A percentile compares a stretch with the other conserved stretches of the same genome.
These are phyloP conservation scores for Tuber calosporum DNA, from an alignment of 495 filamentous ascomycete genomes.

Conservation along the genomic window DNA sequence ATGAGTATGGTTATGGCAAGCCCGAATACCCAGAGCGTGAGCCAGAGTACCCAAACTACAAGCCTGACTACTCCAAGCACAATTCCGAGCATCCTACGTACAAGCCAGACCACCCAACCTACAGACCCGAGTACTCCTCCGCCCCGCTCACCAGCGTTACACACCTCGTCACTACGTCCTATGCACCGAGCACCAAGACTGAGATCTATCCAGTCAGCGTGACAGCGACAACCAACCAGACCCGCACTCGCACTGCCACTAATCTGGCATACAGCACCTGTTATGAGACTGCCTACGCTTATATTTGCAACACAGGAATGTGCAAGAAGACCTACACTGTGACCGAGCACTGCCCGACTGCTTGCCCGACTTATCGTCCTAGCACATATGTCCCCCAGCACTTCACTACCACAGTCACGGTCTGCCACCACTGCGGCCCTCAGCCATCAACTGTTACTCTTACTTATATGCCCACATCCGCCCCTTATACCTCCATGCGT, in stretches of 20 bases:
- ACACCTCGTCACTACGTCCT: conserved; percentile 15
- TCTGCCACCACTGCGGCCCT: conserved; percentile 34
- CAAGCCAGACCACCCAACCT: conserved; percentile 4
- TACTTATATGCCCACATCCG: conserved; percentile 25
- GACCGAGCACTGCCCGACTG: conserved; percentile 33
- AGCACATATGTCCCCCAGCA: conserved; percentile 29
- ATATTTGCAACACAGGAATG: conserved; percentile 30
- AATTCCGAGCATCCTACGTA: conserved; percentile 9
- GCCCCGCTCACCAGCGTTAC: conserved; percentile 12
- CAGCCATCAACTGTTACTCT: conserved; percentile 33
- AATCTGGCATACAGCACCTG: conserved; percentile 30
- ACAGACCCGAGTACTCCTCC: conserved; percentile 3
- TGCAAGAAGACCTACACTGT: conserved; percentile 37
- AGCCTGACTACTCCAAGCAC: conserved; percentile 9
- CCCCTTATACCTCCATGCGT: conserved; percentile 5
- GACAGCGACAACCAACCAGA: conserved; percentile 21
- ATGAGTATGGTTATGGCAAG: conserved; percentile 31
- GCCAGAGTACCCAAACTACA: conserved; percentile 6
- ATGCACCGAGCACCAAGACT: conserved; percentile 14
- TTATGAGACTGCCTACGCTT: conserved; percentile 32
- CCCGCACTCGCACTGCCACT: conserved; percentile 22
- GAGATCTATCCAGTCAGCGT: background rate
- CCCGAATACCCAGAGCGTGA: conserved; percentile 14
- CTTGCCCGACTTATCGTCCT: conserved; percentile 24
- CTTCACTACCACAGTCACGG: conserved; percentile 36